Base-by-base conservation (phyloP, 2,329 filamentous ascomycete genomes). In the Fusarium circinatum region DNA sequence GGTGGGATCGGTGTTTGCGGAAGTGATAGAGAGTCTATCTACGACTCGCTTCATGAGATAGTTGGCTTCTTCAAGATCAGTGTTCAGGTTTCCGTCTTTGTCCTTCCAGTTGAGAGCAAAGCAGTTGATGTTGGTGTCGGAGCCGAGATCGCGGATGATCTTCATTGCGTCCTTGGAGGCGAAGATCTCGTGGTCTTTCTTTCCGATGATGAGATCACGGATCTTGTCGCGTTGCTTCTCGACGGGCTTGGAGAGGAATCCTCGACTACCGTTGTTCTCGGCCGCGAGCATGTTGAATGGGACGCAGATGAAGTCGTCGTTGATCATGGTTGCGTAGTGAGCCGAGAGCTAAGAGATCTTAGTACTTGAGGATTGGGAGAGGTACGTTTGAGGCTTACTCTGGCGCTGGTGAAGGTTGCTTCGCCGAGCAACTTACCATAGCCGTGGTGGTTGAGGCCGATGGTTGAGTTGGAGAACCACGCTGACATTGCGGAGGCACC, bases 91-190 rank as follows among this genome's bases (percentile, higher is more conserved):
- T 1, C 83, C 84, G 20, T 86, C 71, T 2, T 75, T 57, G 47
- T 84, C 70, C 6, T 80, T 78, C 79, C 84, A 87, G 67, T 87
- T 87, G 32, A 84, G 73, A 0, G 83, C 78, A 56, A 86, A 85
- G 12, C 82, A 81, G 65, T 86, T 86, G 72, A 87, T 86, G 71
- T 85, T 86, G 13, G 84, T 76, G n/a, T 87, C 85, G 0, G 84
- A 85, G 1, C 85, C 85, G 2, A 87, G 68, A 0, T 80, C 78
- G 1, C 82, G 79, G 34, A 87, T 80, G 2, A 86, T 76, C 10
- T 78, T 76, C 72, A 85, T 82, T 0, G 82, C 81, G 26, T 83
- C 71, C 41, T 80, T 76, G 8, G 80, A 80, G 1, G 66, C 56
- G 18, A 82, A 75, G 52, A 86, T 83, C 12, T 82, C 73, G 2